Evolutionary conservation across 176 grass and related monocot species (phyloP), one percentile per base, ranked within the genome.

Genomic region (Thinopyrum elongatum): DNA sequence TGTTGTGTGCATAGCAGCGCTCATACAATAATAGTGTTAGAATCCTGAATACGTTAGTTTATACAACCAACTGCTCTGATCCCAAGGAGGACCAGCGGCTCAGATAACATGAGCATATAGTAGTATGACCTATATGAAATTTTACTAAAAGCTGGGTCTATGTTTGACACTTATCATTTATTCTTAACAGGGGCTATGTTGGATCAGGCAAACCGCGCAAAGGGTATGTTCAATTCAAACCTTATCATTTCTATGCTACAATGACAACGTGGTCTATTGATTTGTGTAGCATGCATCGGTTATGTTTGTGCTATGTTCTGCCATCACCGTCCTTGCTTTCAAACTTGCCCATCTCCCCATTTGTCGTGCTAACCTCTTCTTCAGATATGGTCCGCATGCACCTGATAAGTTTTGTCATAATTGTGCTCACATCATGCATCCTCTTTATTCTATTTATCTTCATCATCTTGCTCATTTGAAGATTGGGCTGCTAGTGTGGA

Each of bases 131-230:
- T 53, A 53, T 53, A 53, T 53, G 16, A 53, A 53, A 53, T 53
- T 53, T 53, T 53, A 53, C 6, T 19, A 53, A 53, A 58, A 58
- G 19, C 55, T 22, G 55, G 55, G 55, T 9, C 55, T 58, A 58
- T 66, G 9, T 78, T 13, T 87, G 60, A 75, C 81, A 79, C 22
- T 73, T 55, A 13, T 30, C 60, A 26, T 84, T 80, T 74, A 23
- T 49, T 88, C 22, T 90, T 88, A 57, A 30, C 80, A 90, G 88
- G 84, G 62, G 93, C 91, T 83, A 95, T 93, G 95, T 81, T 92
- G 89, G 95, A 98, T 81, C 89, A 93, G 68, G 83, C 92, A 38
- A 98, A 98, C 61, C 94, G 93, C 9, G 95, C 95, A 12, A 98
- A 98, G 92, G 95, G 95, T 98, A 92, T 69, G 76, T 85, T 9